phyloP scores from a whole-genome alignment of 164 flowering plant species.

The Vitis labrusca region DNA sequence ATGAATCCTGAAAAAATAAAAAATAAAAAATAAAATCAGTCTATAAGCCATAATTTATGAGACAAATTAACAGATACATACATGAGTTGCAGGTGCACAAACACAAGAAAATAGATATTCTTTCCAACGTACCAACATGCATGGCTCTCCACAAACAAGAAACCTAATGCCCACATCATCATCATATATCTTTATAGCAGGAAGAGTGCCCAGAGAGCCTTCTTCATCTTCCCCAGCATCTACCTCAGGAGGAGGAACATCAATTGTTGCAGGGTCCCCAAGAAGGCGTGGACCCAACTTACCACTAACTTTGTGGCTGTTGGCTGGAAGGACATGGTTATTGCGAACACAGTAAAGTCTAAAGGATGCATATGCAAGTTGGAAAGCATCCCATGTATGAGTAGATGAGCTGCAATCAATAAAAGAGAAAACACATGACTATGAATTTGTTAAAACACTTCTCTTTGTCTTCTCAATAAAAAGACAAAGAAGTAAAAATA shows the following conservation, averaged over 20 bases:
- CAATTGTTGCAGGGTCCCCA: conserved; percentile 79
- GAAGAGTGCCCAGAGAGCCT: conserved; percentile 44
- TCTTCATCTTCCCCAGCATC: conserved; percentile 69
- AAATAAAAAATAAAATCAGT: neutral
- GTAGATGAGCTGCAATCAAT: conserved; percentile 63
- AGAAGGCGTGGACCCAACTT: conserved; percentile 68
- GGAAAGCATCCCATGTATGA: conserved; percentile 97
- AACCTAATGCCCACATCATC: conserved; percentile 82
- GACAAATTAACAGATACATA: no score
- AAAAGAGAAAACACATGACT: conserved; percentile 1
- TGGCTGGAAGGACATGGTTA: conserved; percentile 39
- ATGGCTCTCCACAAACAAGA: conserved; percentile 84
- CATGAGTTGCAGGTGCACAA: neutral
- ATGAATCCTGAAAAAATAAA: conserved; percentile 60
- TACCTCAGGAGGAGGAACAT: conserved; percentile 50
- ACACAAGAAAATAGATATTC: neutral
- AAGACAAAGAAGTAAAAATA: no score
- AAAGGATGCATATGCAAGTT: conserved; percentile 87
- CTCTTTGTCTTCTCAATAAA: neutral
- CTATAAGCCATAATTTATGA: neutral
- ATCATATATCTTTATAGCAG: conserved; percentile 84
- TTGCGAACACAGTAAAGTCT: conserved; percentile 71
- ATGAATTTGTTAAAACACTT: neutral
- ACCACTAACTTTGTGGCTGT: conserved; percentile 36
- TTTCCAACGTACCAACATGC: conserved; percentile 53